A percentile compares a stretch with the other conserved stretches of the same genome.
These are phyloP conservation scores for Populus trichocarpa DNA, from an alignment of 441 rosid species.

Conservation along the genomic window DNA sequence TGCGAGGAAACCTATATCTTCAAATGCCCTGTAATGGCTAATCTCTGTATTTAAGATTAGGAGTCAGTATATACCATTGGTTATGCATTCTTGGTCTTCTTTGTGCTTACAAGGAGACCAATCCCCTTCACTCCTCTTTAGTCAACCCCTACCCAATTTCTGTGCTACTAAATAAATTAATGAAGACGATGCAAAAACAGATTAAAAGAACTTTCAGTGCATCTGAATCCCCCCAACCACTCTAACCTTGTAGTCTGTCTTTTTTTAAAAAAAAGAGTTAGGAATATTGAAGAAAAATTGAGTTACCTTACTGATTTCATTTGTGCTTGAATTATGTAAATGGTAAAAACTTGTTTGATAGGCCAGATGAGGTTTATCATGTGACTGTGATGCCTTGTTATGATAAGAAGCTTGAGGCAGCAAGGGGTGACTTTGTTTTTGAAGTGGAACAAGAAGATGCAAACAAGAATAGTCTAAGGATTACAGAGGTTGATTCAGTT, in stretches of 20 bases:
- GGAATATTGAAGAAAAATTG: neutral
- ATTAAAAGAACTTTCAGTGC: neutral
- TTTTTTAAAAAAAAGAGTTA: neutral
- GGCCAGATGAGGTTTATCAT: conserved; percentile 83
- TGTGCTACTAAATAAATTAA: neutral
- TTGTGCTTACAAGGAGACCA: neutral
- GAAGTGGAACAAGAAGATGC: conserved; percentile 38
- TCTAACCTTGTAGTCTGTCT: neutral
- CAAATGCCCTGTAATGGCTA: neutral
- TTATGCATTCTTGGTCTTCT: neutral
- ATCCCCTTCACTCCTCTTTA: neutral
- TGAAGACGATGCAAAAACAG: neutral
- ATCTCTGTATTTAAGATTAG: too few species aligned
- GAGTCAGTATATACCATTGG: neutral
- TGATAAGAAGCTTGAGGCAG: conserved; percentile 96
- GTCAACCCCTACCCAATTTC: neutral
- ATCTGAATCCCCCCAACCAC: neutral
- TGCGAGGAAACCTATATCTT: neutral
- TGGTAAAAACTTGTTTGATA: conserved; percentile 27
- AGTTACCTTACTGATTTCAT: neutral
- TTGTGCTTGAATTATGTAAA: conserved; percentile 9
- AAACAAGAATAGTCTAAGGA: conserved; percentile 15
- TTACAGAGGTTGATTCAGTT: conserved; percentile 88
- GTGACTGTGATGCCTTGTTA: conserved; percentile 97
- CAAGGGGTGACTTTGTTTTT: conserved; percentile 78